Evolutionary conservation across 2,329 filamentous ascomycete genomes (phyloP).

Genomic region (Alternaria sp.): DNA sequence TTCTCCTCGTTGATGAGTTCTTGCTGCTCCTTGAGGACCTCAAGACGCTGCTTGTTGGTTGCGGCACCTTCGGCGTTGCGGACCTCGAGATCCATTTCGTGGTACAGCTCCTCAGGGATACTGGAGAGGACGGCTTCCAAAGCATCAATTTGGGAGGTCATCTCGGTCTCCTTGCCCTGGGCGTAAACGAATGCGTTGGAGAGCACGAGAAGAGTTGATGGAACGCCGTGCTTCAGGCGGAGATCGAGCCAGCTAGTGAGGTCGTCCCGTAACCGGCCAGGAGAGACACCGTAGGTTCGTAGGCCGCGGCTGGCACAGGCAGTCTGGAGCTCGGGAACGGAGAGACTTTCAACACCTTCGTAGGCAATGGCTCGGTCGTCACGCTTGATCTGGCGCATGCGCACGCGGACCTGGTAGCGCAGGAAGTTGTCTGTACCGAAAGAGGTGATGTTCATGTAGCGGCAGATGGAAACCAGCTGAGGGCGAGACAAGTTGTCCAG

Average conservation of each 20-base stretch:
- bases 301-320: slow-evolving; percentile 92
- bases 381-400: slow-evolving; percentile 99
- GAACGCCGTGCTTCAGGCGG: slow-evolving; percentile 91
- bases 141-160: slow-evolving; percentile 88
- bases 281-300: slow-evolving; percentile 89
- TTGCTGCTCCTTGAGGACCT: slow-evolving; percentile 97
- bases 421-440: slow-evolving; percentile 98
- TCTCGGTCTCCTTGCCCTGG: slow-evolving; percentile 81
- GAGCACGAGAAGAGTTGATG: slow-evolving; percentile 90
- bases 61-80: slow-evolving; percentile 95
- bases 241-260: slow-evolving; percentile 94
- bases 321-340: slow-evolving; percentile 90
- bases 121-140: slow-evolving; percentile 90
- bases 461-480: slow-evolving; percentile 95
- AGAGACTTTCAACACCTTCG: slow-evolving; percentile 90
- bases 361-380: slow-evolving; percentile 94
- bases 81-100: slow-evolving; percentile 98
- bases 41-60: slow-evolving; percentile 97
- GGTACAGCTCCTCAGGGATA: slow-evolving; percentile 97
- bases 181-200: slow-evolving; percentile 98
- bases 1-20: slow-evolving; percentile 98
- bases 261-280: slow-evolving; percentile 85
- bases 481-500: slow-evolving; percentile 95
- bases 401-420: slow-evolving; percentile 93
- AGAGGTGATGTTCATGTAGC: slow-evolving; percentile 96